A percentile compares a stretch with the other conserved stretches of the same genome.
Conservation (phyloP, 2,329 filamentous ascomycete genomes). For the Ceratocystis lukuohia region DNA sequence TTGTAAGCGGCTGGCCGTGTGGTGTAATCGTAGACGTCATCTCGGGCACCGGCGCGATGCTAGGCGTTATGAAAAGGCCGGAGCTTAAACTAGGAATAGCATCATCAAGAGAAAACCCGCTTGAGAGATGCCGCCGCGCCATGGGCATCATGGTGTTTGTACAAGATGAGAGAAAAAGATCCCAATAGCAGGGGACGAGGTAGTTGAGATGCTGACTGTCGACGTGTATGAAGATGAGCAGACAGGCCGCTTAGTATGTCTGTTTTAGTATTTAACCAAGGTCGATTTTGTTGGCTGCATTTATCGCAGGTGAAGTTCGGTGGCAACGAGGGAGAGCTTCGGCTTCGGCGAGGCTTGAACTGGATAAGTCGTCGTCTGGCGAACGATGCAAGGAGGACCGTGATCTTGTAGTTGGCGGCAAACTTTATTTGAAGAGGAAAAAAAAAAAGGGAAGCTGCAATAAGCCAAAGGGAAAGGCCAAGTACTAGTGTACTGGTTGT, state of each 20-base stretch:
- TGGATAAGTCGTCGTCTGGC: not conserved
- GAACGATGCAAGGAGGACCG: not conserved
- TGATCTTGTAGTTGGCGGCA: not conserved
- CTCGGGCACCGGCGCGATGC: not conserved
- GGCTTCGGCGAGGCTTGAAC: no score
- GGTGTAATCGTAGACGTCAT: not conserved
- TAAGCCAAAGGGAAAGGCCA: not conserved
- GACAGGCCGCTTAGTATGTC: not conserved
- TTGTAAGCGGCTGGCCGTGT: not conserved
- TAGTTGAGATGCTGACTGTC: not conserved
- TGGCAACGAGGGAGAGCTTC: not conserved
- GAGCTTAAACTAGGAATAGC: conserved; percentile 5
- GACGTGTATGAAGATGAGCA: no score
- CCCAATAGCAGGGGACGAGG: not conserved
- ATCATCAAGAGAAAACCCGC: conserved; percentile 11
- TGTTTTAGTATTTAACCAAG: not conserved
- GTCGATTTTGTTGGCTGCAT: not conserved
- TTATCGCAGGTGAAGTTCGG: not conserved
- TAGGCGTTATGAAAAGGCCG: not conserved
- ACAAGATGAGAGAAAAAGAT: not conserved
- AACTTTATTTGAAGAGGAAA: not conserved
- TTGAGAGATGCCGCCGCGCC: conserved; percentile 3
- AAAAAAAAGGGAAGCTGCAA: not conserved
- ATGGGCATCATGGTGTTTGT: conserved; percentile 9
- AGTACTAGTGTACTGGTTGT: not conserved